Conservation (phyloP, 352 stramenopile genomes). For the Thalassiosira sp. region DNA sequence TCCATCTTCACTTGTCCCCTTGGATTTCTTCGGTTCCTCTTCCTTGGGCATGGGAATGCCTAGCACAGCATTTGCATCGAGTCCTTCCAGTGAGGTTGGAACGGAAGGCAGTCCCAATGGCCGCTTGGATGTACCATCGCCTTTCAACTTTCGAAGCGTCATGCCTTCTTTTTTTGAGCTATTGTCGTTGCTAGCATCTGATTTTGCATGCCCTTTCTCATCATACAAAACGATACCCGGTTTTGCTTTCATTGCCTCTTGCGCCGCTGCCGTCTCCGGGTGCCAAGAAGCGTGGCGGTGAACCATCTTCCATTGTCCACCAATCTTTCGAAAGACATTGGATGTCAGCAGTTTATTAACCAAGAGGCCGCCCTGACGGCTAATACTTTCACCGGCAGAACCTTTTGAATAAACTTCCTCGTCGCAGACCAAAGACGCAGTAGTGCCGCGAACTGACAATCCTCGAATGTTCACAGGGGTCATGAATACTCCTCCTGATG, state of each 20-base stretch:
- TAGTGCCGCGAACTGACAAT: slow-evolving; percentile 70
- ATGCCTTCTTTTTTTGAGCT: slow-evolving; percentile 11
- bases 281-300: slow-evolving; percentile 82
- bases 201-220: slow-evolving; percentile 21
- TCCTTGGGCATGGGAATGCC: slow-evolving; percentile 38
- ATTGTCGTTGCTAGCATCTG: background rate
- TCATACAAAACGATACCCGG: slow-evolving; percentile 41
- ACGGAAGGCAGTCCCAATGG: slow-evolving; percentile 11
- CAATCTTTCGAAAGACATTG: slow-evolving; percentile 82
- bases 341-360: slow-evolving; percentile 76
- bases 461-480: slow-evolving; percentile 68
- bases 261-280: slow-evolving; percentile 62
- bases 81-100: slow-evolving; percentile 40
- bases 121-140: slow-evolving; percentile 32
- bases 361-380: slow-evolving; percentile 34
- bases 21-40: slow-evolving; percentile 36
- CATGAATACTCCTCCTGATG: slow-evolving; percentile 53
- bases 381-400: slow-evolving; percentile 29
- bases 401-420: slow-evolving; percentile 72
- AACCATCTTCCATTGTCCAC: slow-evolving; percentile 71
- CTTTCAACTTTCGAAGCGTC: slow-evolving; percentile 30
- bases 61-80: slow-evolving; percentile 47
- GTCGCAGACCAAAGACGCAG: slow-evolving; percentile 76
- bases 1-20: slow-evolving; percentile 15
- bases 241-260: slow-evolving; percentile 55